Evolutionary conservation across 768 basidiomycete genomes (phyloP), one percentile per base, ranked within the genome.

Genomic region (Phanerochaete sordida): DNA sequence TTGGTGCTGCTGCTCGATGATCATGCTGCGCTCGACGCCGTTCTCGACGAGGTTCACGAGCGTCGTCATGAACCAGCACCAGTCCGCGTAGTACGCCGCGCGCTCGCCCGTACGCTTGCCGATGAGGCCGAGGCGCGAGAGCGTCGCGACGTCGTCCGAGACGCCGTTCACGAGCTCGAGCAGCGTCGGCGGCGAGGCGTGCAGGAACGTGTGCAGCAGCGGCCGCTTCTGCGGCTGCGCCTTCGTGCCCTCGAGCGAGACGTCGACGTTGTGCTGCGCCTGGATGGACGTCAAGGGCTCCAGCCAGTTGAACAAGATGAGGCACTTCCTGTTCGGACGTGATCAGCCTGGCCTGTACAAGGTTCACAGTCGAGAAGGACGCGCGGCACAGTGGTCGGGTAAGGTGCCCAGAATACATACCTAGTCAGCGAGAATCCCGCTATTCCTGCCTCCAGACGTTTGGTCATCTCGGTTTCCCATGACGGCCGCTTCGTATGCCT

Each of bases 261-360:
- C 39, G 39, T 43, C 39, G 7, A 43, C 5, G 19, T 19, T 11
- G 68, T 90, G 88, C 67, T 91, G 88, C 3, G 85, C 83, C 70
- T 83, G 80, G 57, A 94, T 83, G 23, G 83, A 77, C 50, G 85
- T 86, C 66, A 93, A 73, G 9, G 92, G 92, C 1, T 81, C 76
- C 57, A 94, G 73, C 92, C 92, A 94, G 74, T 92, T 91, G 79
- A 93, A 91, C 46, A 94, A 75, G 55, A 94, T 76, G 37, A 94
- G 79, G 58, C 86, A 81, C 77, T 91, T 92, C 74, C 92, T 94
- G 70, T 58, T 35, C 56, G 28, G 39, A 51, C 48, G 28, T 59
- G 39, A 56, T 48, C 15, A 56, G 37, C 27, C 19, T 11, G 39
- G 19, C 8, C 39, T 43, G 39, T 19, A 43, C 19, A 11, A 43